These are phyloP conservation scores for Paecilomyces formosus DNA, from an alignment of 2,329 filamentous ascomycete species.

Conservation along the genomic window DNA sequence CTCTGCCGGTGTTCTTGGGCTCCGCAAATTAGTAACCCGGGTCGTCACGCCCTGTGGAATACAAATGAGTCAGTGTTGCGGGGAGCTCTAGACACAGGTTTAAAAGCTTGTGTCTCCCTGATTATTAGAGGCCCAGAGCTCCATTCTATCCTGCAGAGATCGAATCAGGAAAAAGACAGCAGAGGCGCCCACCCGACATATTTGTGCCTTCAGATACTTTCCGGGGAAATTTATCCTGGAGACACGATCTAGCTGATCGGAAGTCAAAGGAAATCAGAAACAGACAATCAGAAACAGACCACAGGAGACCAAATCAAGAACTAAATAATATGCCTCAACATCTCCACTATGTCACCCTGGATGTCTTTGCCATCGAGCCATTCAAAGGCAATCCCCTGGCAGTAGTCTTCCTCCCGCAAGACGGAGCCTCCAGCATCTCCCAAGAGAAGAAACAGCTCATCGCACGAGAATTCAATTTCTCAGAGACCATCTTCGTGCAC, in stretches of 20 bases:
- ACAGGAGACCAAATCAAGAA: neutral
- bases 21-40: neutral
- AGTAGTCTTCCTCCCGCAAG: slow-evolving; percentile 41
- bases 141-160: neutral
- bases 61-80: neutral
- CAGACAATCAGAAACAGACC: neutral
- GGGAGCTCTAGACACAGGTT: neutral
- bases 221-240: no score
- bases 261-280: neutral
- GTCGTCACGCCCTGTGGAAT: neutral
- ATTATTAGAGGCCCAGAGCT: neutral
- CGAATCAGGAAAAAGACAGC: neutral
- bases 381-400: slow-evolving; percentile 48
- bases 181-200: neutral
- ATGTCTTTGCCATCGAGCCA: slow-evolving; percentile 36
- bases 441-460: slow-evolving; percentile 48
- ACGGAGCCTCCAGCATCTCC: slow-evolving; percentile 23
- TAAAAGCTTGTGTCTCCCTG: neutral
- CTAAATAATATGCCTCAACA: slow-evolving; percentile 16
- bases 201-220: neutral
- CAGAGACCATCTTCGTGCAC: slow-evolving; percentile 51
- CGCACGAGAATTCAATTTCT: slow-evolving; percentile 51
- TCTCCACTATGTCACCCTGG: slow-evolving; percentile 28
- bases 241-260: no score
- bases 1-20: neutral